These are phyloP conservation scores for Cyberlindnera euphorbiae DNA, from an alignment of 805 yeast species.

Conservation along the genomic window DNA sequence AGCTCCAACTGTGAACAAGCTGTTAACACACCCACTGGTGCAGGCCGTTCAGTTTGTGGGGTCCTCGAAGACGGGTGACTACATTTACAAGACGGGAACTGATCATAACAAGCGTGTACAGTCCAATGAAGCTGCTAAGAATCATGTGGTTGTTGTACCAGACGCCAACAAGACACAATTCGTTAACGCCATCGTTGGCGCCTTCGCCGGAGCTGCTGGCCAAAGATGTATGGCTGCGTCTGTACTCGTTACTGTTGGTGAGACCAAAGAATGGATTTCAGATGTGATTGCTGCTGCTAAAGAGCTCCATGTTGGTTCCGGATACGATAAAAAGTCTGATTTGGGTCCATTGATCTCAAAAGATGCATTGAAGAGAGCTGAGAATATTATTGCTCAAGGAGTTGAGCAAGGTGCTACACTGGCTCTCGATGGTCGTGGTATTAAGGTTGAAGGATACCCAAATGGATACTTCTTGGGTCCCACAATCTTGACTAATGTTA, in stretches of 20 bases:
- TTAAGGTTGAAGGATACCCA: slow-evolving; percentile 42
- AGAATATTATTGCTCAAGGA: slow-evolving; percentile 48
- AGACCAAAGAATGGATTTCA: slow-evolving; percentile 53
- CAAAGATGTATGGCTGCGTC: slow-evolving; percentile 82
- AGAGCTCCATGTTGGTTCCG: slow-evolving; percentile 55
- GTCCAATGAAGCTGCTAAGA: slow-evolving; percentile 74
- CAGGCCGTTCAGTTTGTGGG: slow-evolving; percentile 77
- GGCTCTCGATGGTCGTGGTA: slow-evolving; percentile 59
- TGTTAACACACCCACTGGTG: slow-evolving; percentile 64
- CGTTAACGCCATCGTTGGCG: slow-evolving; percentile 62
- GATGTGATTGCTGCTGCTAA: slow-evolving; percentile 58
- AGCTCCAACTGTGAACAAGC: slow-evolving; percentile 64
- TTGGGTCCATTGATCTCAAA: slow-evolving; percentile 70
- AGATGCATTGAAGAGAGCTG: slow-evolving; percentile 46
- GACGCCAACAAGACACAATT: slow-evolving; percentile 66
- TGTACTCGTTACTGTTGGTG: slow-evolving; percentile 66
- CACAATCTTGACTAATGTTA: slow-evolving; percentile 56
- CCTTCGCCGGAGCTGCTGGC: slow-evolving; percentile 82
- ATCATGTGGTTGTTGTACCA: slow-evolving; percentile 67
- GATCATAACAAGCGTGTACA: slow-evolving; percentile 74
- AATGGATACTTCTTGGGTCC: slow-evolving; percentile 72
- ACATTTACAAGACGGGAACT: slow-evolving; percentile 61
- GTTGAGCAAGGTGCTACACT: slow-evolving; percentile 55
- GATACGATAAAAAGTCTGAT: slow-evolving; percentile 56
- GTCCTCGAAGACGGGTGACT: slow-evolving; percentile 69